Conservation (phyloP, 352 stramenopile species). For the Pythium dissimile region DNA sequence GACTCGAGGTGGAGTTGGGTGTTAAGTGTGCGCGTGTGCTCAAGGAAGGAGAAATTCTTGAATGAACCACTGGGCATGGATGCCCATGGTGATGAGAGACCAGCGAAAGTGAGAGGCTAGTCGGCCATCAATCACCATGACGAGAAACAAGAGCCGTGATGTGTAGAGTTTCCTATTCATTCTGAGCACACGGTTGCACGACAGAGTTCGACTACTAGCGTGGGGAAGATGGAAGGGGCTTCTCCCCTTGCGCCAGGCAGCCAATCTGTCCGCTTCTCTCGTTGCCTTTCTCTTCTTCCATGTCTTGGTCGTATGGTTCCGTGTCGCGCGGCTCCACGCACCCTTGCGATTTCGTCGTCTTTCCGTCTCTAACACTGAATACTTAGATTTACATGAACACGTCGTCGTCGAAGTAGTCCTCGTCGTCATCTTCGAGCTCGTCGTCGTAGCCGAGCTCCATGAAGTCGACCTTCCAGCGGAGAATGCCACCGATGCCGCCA, state of each 20-base stretch:
- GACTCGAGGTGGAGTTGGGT: too few relatives aligned
- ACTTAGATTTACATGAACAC: conserved; percentile 80
- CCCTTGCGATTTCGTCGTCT: neutral
- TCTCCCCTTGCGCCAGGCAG: neutral
- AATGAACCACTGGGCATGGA: neutral
- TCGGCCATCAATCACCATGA: neutral
- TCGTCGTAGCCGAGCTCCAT: conserved; percentile 94
- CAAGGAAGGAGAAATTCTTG: too few relatives aligned
- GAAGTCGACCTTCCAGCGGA: conserved; percentile 99
- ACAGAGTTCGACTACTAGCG: neutral
- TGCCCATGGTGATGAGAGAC: neutral
- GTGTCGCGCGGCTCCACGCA: neutral
- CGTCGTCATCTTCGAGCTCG: conserved; percentile 83
- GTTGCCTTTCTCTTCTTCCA: neutral
- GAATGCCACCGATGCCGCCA: conserved; percentile 98
- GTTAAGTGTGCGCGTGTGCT: too few relatives aligned
- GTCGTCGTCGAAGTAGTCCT: conserved; percentile 86
- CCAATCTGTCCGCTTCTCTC: neutral
- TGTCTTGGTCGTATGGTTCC: neutral
- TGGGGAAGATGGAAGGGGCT: neutral
- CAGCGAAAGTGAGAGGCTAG: too few relatives aligned
- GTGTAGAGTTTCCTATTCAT: neutral
- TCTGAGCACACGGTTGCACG: too few relatives aligned
- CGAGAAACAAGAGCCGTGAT: neutral
- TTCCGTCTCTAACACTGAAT: conserved; percentile 23